Percentiles rank a stretch among this genome's conserved stretches.
phyloP scores from a whole-genome alignment of 495 filamentous ascomycete species.

The Talaromyces borbonicus region DNA sequence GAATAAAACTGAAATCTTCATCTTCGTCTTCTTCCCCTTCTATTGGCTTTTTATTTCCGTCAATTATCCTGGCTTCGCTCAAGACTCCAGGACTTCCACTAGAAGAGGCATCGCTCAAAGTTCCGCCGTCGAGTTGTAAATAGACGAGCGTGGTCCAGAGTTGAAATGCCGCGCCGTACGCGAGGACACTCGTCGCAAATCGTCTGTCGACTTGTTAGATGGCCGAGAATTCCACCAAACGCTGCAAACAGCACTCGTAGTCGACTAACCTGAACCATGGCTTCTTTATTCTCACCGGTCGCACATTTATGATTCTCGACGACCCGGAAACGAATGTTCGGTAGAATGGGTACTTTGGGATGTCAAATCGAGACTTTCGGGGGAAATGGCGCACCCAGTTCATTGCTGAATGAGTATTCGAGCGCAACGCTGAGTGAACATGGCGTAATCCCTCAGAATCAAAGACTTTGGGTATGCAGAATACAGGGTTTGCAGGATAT shows the following conservation, averaged over 20 bases:
- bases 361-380: constrained; percentile 18
- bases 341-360: constrained; percentile 16
- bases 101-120: constrained; percentile 16
- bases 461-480: too few species aligned
- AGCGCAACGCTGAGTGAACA: constrained; percentile 9
- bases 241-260: not conserved
- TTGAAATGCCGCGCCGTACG: constrained; percentile 31
- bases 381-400: constrained; percentile 24
- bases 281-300: constrained; percentile 28
- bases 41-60: constrained; percentile 10
- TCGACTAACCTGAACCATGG: constrained; percentile 29
- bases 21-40: constrained; percentile 20
- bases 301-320: constrained; percentile 16
- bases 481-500: too few species aligned
- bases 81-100: not conserved
- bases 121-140: constrained; percentile 25
- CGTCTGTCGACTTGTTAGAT: constrained; percentile 12
- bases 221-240: not conserved
- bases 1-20: constrained; percentile 49
- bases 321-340: constrained; percentile 10
- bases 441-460: not conserved
- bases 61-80: constrained; percentile 11
- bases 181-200: constrained; percentile 22
- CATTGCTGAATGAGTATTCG: constrained; percentile 24
- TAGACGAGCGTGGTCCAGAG: constrained; percentile 28